A percentile compares a stretch with the other conserved stretches of the same genome.
phyloP scores from a whole-genome alignment of 805 yeast species.

The Yamadazyma tumulicola region DNA sequence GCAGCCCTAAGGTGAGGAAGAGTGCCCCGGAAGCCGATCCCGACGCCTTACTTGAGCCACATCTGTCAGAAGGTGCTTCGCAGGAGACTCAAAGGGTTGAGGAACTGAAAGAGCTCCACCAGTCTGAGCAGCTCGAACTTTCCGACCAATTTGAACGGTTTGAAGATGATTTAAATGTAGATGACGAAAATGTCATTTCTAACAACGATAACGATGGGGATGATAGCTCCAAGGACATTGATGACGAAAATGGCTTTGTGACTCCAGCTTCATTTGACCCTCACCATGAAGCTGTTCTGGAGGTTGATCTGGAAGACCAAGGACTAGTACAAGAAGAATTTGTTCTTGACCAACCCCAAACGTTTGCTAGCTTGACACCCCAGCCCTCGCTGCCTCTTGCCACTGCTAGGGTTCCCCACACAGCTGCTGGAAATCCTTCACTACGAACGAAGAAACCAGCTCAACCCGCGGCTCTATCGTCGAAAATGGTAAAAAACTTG shows the following conservation, averaged over 20 bases:
- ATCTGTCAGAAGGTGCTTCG: too few relatives aligned
- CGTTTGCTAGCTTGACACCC: too few relatives aligned
- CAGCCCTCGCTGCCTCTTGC: background rate
- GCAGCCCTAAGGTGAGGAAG: conserved; percentile 2
- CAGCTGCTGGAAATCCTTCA: conserved; percentile 1
- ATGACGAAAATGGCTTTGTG: background rate
- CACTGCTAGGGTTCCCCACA: background rate
- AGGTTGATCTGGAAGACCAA: too few relatives aligned
- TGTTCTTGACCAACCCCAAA: background rate
- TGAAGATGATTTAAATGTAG: conserved; percentile 2
- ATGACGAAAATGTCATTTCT: background rate
- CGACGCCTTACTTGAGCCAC: too few relatives aligned
- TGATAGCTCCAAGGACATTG: background rate
- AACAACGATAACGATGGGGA: too few relatives aligned
- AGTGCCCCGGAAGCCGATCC: too few relatives aligned
- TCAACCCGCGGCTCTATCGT: too few relatives aligned
- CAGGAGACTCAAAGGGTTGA: background rate
- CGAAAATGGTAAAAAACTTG: conserved; percentile 15
- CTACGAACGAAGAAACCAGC: too few relatives aligned
- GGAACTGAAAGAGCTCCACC: background rate
- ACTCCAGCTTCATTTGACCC: too few relatives aligned
- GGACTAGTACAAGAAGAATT: background rate
- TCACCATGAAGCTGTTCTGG: too few relatives aligned
- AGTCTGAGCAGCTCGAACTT: background rate
- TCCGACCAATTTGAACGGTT: too few relatives aligned